Conservation (phyloP, 306 rosid genomes). For the Potentilla sterilis region DNA sequence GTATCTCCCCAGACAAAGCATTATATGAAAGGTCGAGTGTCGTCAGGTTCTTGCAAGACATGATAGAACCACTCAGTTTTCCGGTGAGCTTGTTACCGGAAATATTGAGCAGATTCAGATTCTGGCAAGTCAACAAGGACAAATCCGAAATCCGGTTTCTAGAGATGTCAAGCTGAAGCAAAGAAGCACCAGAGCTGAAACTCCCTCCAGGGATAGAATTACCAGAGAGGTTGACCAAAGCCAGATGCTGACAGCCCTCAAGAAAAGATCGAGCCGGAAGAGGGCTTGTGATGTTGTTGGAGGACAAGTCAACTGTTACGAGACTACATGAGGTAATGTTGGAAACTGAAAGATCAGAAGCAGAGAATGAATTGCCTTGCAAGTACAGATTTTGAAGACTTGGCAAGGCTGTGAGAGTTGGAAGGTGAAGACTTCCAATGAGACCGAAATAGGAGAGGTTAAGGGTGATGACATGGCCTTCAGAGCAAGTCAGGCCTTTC, state of each 20-base stretch:
- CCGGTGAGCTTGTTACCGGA: slow-evolving; percentile 49
- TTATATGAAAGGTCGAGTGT: slow-evolving; percentile 51
- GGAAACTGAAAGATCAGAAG: slow-evolving; percentile 27
- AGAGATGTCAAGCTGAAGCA: slow-evolving; percentile 52
- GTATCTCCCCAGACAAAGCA: slow-evolving; percentile 42
- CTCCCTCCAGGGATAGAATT: slow-evolving; percentile 40
- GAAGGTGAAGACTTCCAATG: slow-evolving; percentile 47
- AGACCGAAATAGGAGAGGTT: slow-evolving; percentile 51
- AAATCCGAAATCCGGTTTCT: slow-evolving; percentile 44
- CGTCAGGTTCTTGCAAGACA: slow-evolving; percentile 31
- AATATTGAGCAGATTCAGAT: slow-evolving; percentile 42
- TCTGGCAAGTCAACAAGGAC: slow-evolving; percentile 30
- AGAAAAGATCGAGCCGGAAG: slow-evolving; percentile 23
- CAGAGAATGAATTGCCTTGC: slow-evolving; percentile 44
- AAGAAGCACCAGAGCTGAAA: slow-evolving; percentile 26
- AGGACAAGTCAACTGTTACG: slow-evolving; percentile 50
- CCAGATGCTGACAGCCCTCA: slow-evolving; percentile 31
- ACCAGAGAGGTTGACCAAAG: slow-evolving; percentile 42
- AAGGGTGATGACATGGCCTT: slow-evolving; percentile 34
- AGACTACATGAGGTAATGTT: slow-evolving; percentile 35
- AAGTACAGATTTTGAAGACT: slow-evolving; percentile 35
- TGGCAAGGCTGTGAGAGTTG: slow-evolving; percentile 42
- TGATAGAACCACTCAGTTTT: slow-evolving; percentile 33
- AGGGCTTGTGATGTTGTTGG: slow-evolving; percentile 49
- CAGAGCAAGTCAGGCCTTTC: slow-evolving; percentile 52